Evolutionary conservation across 768 basidiomycete genomes (phyloP).

Genomic region (Tulasnella sp.): DNA sequence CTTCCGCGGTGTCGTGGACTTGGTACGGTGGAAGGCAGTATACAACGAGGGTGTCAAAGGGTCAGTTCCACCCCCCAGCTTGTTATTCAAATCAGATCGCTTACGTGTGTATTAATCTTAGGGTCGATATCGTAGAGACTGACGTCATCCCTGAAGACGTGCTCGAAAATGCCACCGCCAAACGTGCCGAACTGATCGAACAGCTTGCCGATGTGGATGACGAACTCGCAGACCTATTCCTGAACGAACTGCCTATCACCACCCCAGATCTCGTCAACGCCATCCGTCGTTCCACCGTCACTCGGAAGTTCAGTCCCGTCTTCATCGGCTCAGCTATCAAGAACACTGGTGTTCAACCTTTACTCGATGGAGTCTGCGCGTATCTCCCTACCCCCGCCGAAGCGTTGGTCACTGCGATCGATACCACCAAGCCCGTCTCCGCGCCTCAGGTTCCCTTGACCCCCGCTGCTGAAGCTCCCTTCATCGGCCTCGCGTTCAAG

Average conservation of each 20-base stretch:
- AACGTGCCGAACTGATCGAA: conserved; percentile 87
- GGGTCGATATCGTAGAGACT: conserved; percentile 64
- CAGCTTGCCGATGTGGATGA: conserved; percentile 96
- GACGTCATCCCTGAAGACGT: conserved; percentile 80
- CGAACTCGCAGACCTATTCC: conserved; percentile 79
- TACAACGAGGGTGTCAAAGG: conserved; percentile 95
- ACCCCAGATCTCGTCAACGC: conserved; percentile 67
- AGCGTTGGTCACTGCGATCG: conserved; percentile 66
- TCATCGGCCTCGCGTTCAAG: conserved; percentile 96
- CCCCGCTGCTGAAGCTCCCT: conserved; percentile 75
- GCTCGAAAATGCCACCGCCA: conserved; percentile 62
- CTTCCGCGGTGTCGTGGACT: conserved; percentile 84
- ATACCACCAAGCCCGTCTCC: conserved; percentile 53
- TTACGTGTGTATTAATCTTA: too few relatives aligned
- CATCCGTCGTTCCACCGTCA: conserved; percentile 79
- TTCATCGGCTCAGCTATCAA: conserved; percentile 96
- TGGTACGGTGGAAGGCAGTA: conserved; percentile 87
- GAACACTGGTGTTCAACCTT: conserved; percentile 89
- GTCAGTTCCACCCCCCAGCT: conserved; percentile 43
- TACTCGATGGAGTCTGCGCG: conserved; percentile 90
- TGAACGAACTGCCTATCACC: conserved; percentile 71
- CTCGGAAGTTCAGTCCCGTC: conserved; percentile 88
- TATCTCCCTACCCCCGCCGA: conserved; percentile 89
- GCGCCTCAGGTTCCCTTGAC: conserved; percentile 64
- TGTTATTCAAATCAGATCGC: too few relatives aligned